Conservation (phyloP, 306 rosid species). For the Prosopis cineraria region DNA sequence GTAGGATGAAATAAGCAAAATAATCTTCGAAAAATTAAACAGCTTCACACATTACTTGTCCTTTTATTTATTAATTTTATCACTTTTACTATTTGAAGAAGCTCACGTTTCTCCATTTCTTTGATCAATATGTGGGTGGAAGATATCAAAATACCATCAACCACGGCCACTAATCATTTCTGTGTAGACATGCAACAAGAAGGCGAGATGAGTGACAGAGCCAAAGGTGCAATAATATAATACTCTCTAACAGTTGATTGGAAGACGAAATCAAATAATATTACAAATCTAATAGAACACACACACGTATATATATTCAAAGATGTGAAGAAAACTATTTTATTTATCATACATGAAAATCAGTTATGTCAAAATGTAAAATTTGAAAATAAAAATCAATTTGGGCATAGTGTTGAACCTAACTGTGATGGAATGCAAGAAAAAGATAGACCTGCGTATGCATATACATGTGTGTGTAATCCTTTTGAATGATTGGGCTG, state of each 20-base stretch:
- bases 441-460: not conserved
- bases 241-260: not conserved
- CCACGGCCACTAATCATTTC: not conserved
- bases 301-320: no score
- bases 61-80: not conserved
- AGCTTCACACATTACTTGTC: not conserved
- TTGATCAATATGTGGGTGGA: not conserved
- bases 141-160: not conserved
- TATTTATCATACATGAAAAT: not conserved
- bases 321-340: no score
- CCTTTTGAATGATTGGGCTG: not conserved
- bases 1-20: no score
- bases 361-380: no score
- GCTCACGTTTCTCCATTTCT: not conserved
- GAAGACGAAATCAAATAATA: not conserved
- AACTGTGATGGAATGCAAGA: not conserved
- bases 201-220: not conserved
- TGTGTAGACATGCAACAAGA: not conserved
- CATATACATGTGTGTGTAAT: not conserved
- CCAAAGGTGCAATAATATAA: not conserved
- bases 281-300: not conserved
- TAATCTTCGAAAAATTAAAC: no score
- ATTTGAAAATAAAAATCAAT: no score
- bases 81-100: not conserved
- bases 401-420: not conserved